Conservation (phyloP, 2,329 filamentous ascomycete species). For the Coccinonectria pachysandricola region DNA sequence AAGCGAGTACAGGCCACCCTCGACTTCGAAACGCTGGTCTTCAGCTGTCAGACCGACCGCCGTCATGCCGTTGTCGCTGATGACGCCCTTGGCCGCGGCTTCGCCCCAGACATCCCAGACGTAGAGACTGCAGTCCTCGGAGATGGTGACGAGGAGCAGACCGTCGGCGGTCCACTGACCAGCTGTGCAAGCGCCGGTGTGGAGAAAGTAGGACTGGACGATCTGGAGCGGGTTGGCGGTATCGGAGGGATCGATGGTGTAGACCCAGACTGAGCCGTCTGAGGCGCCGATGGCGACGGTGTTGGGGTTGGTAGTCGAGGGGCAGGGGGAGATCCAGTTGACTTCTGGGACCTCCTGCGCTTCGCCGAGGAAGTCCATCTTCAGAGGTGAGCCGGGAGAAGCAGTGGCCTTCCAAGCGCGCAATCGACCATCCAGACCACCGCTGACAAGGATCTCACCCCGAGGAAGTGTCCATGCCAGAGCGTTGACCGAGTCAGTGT, state of each 20-base stretch:
- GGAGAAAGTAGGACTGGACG: conserved; percentile 84
- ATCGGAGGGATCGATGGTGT: conserved; percentile 65
- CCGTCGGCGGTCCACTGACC: conserved; percentile 88
- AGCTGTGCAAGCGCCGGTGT: conserved; percentile 77
- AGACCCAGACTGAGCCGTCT: conserved; percentile 93
- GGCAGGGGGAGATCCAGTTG: conserved; percentile 78
- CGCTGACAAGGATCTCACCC: conserved; percentile 79
- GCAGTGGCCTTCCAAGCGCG: conserved; percentile 53
- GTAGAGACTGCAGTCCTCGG: conserved; percentile 79
- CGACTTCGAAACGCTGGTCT: conserved; percentile 85
- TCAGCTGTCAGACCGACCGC: conserved; percentile 67
- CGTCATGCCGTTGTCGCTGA: conserved; percentile 46
- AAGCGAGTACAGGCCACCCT: conserved; percentile 83
- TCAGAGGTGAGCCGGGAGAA: conserved; percentile 35
- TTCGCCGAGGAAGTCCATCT: conserved; percentile 58
- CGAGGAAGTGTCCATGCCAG: conserved; percentile 73
- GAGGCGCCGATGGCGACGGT: conserved; percentile 77
- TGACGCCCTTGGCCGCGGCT: conserved; percentile 48
- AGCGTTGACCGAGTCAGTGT: conserved; percentile 83
- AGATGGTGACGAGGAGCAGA: conserved; percentile 74
- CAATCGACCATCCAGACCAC: conserved; percentile 76
- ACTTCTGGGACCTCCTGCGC: conserved; percentile 88
- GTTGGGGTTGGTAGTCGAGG: conserved; percentile 61
- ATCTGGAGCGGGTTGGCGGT: conserved; percentile 57
- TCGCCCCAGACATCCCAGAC: conserved; percentile 88